Evolutionary conservation across 352 stramenopile species (phyloP).

Genomic region (Aphanomyces astaci): DNA sequence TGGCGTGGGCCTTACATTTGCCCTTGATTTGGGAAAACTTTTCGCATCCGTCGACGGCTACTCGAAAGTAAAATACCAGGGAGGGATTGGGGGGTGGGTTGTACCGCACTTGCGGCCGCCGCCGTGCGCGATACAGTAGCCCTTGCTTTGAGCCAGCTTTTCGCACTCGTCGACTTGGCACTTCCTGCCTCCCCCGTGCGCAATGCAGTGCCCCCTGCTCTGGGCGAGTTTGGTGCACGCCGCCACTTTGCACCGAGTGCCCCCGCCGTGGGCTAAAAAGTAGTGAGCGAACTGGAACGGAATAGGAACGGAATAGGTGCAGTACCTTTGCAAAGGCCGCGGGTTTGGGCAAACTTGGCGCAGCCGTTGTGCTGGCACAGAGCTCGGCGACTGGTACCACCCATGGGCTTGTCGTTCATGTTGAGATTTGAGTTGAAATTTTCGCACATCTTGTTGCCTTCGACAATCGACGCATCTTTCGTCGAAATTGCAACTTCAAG

Average conservation of each 20-base stretch:
- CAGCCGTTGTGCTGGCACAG: conserved; percentile 63
- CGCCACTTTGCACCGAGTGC: conserved; percentile 63
- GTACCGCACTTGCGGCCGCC: conserved; percentile 24
- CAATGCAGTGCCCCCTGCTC: conserved; percentile 66
- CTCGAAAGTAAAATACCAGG: no score
- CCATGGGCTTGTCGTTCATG: not conserved
- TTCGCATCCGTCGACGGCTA: conserved; percentile 28
- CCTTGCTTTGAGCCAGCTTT: conserved; percentile 26
- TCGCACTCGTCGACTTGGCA: conserved; percentile 48
- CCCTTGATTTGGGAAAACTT: conserved; percentile 86
- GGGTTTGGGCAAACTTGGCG: conserved; percentile 80
- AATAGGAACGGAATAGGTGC: not conserved
- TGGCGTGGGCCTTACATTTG: conserved; percentile 80
- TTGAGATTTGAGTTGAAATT: not conserved
- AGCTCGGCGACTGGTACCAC: conserved; percentile 34
- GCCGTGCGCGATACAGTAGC: conserved; percentile 27
- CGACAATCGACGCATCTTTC: not conserved
- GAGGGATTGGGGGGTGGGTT: no score
- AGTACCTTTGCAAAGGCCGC: conserved; percentile 56
- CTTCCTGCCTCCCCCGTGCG: conserved; percentile 61
- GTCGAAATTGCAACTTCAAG: no score
- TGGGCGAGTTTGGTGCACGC: conserved; percentile 77
- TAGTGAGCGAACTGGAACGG: not conserved
- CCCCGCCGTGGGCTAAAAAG: conserved; percentile 58
- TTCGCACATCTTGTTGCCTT: not conserved